Evolutionary conservation across 768 basidiomycete genomes (phyloP).

Genomic region (Cyclocybe aegerita): DNA sequence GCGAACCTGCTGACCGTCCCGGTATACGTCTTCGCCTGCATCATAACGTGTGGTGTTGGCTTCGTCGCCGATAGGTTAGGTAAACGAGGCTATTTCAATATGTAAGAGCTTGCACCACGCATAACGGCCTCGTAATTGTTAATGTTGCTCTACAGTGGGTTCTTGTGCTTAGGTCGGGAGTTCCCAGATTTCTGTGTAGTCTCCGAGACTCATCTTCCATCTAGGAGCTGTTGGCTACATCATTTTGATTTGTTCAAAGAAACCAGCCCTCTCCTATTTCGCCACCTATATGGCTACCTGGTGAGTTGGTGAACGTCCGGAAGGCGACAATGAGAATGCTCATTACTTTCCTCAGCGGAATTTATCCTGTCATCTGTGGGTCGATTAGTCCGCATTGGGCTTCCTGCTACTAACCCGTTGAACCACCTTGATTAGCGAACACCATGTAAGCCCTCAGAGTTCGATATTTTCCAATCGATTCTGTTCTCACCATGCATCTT

Average conservation of each 20-base stretch:
- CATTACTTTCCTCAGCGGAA: constrained; percentile 45
- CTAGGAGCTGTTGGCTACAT: constrained; percentile 65
- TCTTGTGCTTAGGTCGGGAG: constrained; percentile 33
- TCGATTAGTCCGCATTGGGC: not conserved
- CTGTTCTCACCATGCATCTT: not conserved
- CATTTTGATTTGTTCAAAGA: constrained; percentile 63
- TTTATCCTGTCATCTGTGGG: constrained; percentile 74
- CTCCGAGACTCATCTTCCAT: not conserved
- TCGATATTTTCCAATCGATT: not conserved
- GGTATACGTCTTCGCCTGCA: constrained; percentile 69
- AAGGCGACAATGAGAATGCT: too few relatives aligned
- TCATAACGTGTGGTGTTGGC: constrained; percentile 64
- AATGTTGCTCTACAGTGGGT: constrained; percentile 23
- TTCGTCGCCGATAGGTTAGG: constrained; percentile 62
- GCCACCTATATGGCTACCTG: constrained; percentile 71
- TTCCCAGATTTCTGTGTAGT: constrained; percentile 19
- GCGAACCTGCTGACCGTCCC: constrained; percentile 81
- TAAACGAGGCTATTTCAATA: constrained; percentile 59
- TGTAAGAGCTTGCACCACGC: constrained; percentile 39
- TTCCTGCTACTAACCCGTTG: not conserved
- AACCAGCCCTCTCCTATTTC: constrained; percentile 65
- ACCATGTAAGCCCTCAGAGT: constrained; percentile 41
- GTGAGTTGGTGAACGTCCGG: constrained; percentile 30
- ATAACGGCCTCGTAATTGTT: not conserved
- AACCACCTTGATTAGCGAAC: constrained; percentile 42